Evolutionary conservation across 495 filamentous ascomycete genomes (phyloP).

Genomic region (Massariosphaeria phaeospora): DNA sequence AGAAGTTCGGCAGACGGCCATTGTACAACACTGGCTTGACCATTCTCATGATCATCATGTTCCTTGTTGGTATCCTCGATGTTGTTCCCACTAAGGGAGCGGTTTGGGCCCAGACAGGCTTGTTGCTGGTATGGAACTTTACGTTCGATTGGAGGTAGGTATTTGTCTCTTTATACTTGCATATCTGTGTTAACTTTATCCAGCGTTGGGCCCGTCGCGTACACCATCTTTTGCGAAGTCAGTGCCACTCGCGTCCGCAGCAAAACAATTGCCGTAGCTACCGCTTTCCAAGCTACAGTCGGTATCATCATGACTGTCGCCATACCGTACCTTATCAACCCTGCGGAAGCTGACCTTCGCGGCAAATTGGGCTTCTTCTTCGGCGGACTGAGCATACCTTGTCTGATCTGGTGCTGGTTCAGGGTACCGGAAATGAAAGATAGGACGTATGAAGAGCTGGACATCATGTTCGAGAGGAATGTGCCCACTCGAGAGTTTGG

Average conservation of each 20-base stretch:
- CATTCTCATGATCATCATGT: conserved; percentile 46
- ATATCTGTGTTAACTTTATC: conserved; percentile 33
- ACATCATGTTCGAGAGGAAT: conserved; percentile 53
- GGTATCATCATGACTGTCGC: conserved; percentile 59
- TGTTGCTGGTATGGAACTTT: conserved; percentile 56
- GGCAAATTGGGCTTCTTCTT: conserved; percentile 68
- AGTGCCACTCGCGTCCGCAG: conserved; percentile 55
- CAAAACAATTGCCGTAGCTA: conserved; percentile 59
- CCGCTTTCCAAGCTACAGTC: conserved; percentile 54
- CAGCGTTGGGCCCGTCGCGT: conserved; percentile 57
- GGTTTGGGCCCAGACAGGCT: conserved; percentile 50
- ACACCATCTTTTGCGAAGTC: conserved; percentile 58
- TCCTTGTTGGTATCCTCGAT: conserved; percentile 58
- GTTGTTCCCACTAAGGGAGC: conserved; percentile 46
- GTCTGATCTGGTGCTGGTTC: conserved; percentile 47
- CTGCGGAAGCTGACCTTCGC: conserved; percentile 56
- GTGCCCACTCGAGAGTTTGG: conserved; percentile 48
- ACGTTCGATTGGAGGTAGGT: conserved; percentile 33
- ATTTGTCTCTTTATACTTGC: background rate
- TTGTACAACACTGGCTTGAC: conserved; percentile 52
- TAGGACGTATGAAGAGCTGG: conserved; percentile 52
- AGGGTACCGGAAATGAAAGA: conserved; percentile 48
- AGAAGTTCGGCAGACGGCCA: conserved; percentile 49
- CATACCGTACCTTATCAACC: conserved; percentile 61
- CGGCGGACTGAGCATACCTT: conserved; percentile 48